phyloP scores from a whole-genome alignment of 2,329 filamentous ascomycete genomes.

The Penicillium brevicompactum region DNA sequence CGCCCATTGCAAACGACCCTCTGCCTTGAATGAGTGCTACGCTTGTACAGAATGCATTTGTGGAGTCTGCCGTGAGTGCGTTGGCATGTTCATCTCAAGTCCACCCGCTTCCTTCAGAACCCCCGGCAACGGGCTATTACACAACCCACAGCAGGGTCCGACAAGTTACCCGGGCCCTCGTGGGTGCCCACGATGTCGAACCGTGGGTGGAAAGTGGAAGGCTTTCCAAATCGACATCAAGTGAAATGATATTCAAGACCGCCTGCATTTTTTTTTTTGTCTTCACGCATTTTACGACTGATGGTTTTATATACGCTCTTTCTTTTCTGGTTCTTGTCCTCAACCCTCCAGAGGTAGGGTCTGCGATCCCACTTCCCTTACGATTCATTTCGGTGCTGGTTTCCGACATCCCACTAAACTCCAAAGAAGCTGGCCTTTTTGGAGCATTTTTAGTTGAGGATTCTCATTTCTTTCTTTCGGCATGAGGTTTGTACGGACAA shows the following conservation, averaged over 20 bases:
- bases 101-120: constrained; percentile 43
- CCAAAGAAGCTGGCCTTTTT: constrained; percentile 33
- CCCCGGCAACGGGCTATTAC: constrained; percentile 27
- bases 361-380: constrained; percentile 10
- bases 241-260: constrained; percentile 27
- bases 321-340: constrained; percentile 12
- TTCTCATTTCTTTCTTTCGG: constrained; percentile 10
- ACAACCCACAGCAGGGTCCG: constrained; percentile 27
- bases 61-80: constrained; percentile 85
- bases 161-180: constrained; percentile 43
- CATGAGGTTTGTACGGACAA: constrained; percentile 10
- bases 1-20: constrained; percentile 78
- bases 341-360: neutral
- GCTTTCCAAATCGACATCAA: constrained; percentile 52
- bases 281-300: constrained; percentile 36
- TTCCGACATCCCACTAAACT: constrained; percentile 22
- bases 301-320: constrained; percentile 25
- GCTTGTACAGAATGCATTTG: constrained; percentile 97
- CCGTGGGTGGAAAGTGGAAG: constrained; percentile 51
- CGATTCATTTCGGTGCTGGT: constrained; percentile 16
- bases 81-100: constrained; percentile 53
- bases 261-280: constrained; percentile 10
- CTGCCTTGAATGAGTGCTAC: constrained; percentile 78
- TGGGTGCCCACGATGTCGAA: constrained; percentile 50
- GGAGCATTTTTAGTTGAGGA: constrained; percentile 3